A percentile compares a stretch with the other conserved stretches of the same genome.
Conservation (phyloP, 2,329 filamentous ascomycete genomes). For the Sarocladiaceae sp. region DNA sequence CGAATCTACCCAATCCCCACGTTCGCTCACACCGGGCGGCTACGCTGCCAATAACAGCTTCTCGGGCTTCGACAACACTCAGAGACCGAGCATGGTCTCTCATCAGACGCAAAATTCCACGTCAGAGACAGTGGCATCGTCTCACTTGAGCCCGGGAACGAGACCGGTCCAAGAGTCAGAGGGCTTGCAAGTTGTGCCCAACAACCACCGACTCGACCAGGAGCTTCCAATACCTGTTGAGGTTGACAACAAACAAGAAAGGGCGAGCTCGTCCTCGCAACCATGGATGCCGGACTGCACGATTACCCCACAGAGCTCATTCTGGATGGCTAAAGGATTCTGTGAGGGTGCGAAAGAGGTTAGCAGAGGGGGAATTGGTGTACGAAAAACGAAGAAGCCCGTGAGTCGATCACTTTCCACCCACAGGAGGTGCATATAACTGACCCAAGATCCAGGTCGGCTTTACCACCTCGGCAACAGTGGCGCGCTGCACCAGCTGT, state of each 20-base stretch:
- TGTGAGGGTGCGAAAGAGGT: conserved; percentile 51
- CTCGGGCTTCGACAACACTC: neutral
- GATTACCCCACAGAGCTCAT: conserved; percentile 43
- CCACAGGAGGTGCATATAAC: neutral
- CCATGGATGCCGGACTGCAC: conserved; percentile 28
- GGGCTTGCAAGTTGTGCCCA: neutral
- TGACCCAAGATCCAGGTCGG: conserved; percentile 26
- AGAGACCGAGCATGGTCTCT: neutral
- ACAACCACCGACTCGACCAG: neutral
- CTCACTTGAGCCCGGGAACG: conserved; percentile 14
- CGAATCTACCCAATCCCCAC: neutral
- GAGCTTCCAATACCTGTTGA: conserved; percentile 13
- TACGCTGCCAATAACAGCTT: neutral
- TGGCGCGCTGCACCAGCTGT: conserved; percentile 50
- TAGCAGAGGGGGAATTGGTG: conserved; percentile 41
- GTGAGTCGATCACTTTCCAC: conserved; percentile 24
- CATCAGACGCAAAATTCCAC: neutral
- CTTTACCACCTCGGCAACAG: conserved; percentile 33
- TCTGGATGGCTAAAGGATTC: conserved; percentile 49
- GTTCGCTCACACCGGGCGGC: neutral
- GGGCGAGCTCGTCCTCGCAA: neutral
- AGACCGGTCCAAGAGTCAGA: conserved; percentile 5
- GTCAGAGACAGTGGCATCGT: neutral
- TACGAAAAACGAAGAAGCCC: conserved; percentile 47
- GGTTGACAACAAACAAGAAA: conserved; percentile 8